These are phyloP conservation scores for Eutypella sp. DNA, from an alignment of 2,329 filamentous ascomycete genomes.

Conservation along the genomic window DNA sequence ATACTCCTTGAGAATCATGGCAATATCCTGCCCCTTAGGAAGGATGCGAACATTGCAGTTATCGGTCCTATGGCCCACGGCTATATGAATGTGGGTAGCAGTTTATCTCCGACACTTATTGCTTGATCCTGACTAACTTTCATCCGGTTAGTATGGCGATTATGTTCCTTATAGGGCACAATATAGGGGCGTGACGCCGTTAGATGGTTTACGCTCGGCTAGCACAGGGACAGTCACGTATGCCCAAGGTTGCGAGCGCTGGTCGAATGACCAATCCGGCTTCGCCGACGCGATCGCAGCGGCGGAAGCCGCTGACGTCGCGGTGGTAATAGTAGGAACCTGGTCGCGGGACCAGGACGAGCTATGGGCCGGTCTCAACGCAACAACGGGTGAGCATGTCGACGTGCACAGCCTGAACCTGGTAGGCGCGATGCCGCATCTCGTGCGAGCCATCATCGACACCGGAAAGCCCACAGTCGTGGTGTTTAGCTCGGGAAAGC, in stretches of 20 bases:
- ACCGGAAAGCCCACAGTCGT: slow-evolving; percentile 65
- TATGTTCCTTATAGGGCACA: slow-evolving; percentile 64
- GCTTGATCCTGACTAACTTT: slow-evolving; percentile 15
- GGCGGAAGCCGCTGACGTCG: slow-evolving; percentile 63
- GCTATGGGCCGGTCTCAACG: slow-evolving; percentile 66
- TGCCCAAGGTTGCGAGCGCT: slow-evolving; percentile 66
- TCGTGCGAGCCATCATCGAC: slow-evolving; percentile 62
- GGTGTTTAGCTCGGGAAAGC: slow-evolving; percentile 65
- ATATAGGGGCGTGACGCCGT: slow-evolving; percentile 61
- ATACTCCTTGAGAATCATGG: slow-evolving; percentile 56
- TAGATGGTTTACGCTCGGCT: slow-evolving; percentile 61
- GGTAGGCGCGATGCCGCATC: slow-evolving; percentile 63
- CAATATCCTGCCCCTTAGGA: slow-evolving; percentile 48
- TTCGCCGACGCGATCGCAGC: slow-evolving; percentile 62
- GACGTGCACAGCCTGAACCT: slow-evolving; percentile 60
- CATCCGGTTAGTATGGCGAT: slow-evolving; percentile 59
- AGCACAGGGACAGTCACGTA: slow-evolving; percentile 59
- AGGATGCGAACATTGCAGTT: slow-evolving; percentile 63
- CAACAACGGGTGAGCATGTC: slow-evolving; percentile 71
- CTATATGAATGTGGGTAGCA: slow-evolving; percentile 57
- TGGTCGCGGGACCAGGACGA: slow-evolving; percentile 70
- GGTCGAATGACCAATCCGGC: slow-evolving; percentile 65
- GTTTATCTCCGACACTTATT: slow-evolving; percentile 12
- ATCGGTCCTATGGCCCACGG: slow-evolving; percentile 72
- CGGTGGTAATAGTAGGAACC: slow-evolving; percentile 69